Conservation (phyloP, 805 yeast species). For the Wickerhamiella nectarea region DNA sequence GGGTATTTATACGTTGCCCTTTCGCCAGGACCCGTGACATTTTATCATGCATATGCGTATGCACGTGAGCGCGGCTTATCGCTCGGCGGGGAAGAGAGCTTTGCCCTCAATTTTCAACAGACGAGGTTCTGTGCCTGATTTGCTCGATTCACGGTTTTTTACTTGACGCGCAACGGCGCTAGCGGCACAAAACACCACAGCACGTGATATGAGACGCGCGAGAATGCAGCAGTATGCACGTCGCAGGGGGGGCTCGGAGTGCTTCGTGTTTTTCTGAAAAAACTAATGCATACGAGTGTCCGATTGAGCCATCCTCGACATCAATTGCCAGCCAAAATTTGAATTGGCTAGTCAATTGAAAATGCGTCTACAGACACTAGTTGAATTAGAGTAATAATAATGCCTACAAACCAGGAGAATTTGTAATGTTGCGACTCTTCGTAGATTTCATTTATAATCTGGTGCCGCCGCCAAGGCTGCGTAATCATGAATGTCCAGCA, state of each 20-base stretch:
- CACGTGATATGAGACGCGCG: slow-evolving; percentile 8
- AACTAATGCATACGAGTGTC: too few species aligned
- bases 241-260: background rate
- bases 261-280: too few species aligned
- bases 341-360: too few species aligned
- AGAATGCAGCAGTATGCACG: background rate
- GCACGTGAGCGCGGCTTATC: background rate
- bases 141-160: background rate
- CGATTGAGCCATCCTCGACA: too few species aligned
- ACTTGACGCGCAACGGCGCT: background rate
- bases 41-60: slow-evolving; percentile 3
- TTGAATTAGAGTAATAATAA: too few species aligned
- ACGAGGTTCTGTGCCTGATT: background rate
- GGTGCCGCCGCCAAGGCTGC: too few species aligned
- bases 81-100: background rate
- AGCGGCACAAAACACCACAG: slow-evolving; percentile 1
- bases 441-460: too few species aligned
- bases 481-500: slow-evolving; percentile 33
- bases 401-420: too few species aligned
- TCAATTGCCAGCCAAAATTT: too few species aligned
- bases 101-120: background rate
- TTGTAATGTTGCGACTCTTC: too few species aligned
- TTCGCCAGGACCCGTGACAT: slow-evolving; percentile 7
- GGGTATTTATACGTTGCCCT: background rate
- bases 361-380: too few species aligned